Percentiles rank a stretch among this genome's conserved stretches.
Evolutionary conservation across 164 flowering plant species (phyloP).

Genomic region (Saururus chinensis): DNA sequence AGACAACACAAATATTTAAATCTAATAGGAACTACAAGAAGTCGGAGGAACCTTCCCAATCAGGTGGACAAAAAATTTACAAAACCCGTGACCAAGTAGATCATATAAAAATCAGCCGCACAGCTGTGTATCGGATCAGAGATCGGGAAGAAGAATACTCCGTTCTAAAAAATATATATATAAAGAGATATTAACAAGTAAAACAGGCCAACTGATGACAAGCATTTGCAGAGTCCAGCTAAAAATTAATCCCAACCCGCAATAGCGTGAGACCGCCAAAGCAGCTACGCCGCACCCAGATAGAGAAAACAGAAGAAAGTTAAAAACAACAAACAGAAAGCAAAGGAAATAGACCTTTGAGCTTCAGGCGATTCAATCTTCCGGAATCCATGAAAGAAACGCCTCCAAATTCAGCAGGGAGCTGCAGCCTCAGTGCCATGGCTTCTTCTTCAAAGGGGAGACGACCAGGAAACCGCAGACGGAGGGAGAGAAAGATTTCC

Average conservation of each 20-base stretch:
- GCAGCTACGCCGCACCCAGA: too few relatives aligned
- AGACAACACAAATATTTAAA: neutral
- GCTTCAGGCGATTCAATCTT: neutral
- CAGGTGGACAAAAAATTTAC: too few relatives aligned
- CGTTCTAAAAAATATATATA: too few relatives aligned
- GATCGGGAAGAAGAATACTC: too few relatives aligned
- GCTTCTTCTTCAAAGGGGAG: neutral
- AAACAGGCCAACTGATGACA: neutral
- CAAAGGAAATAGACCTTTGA: neutral
- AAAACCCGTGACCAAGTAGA: too few relatives aligned
- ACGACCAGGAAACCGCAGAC: neutral
- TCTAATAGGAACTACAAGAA: neutral
- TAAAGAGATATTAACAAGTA: neutral
- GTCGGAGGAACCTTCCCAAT: too few relatives aligned
- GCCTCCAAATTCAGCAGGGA: neutral
- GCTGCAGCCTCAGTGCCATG: conserved; percentile 2
- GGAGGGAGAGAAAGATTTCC: neutral
- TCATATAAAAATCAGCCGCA: too few relatives aligned
- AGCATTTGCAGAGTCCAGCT: neutral
- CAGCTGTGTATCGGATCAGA: too few relatives aligned
- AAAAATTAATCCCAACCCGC: neutral
- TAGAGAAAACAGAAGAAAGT: neutral
- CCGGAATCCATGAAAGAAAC: neutral
- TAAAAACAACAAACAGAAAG: neutral
- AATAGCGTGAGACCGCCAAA: too few relatives aligned